phyloP scores from a whole-genome alignment of 192 early-diverging fungal genomes.

The Coemansia erecta region DNA sequence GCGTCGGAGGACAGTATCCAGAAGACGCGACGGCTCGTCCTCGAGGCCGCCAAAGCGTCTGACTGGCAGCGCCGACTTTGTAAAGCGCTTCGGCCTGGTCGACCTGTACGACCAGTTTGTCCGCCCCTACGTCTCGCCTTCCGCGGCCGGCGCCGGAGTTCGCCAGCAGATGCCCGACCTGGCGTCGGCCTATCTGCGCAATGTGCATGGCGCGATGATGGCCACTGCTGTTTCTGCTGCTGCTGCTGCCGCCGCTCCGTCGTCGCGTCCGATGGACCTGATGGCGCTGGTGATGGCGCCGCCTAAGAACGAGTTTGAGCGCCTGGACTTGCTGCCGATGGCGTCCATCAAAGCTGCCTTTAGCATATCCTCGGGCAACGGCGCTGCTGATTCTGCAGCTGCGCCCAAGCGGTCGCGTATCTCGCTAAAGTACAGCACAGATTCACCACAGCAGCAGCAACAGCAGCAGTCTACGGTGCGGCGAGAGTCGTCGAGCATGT shows the following conservation, averaged over 20 bases:
- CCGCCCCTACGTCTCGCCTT: slow-evolving; percentile 24
- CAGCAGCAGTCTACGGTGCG: not conserved
- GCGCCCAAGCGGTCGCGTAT: slow-evolving; percentile 33
- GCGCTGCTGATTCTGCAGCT: not conserved
- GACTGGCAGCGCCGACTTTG: slow-evolving; percentile 45
- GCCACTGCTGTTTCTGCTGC: no score
- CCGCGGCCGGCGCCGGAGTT: not conserved
- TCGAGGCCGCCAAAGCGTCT: slow-evolving; percentile 11
- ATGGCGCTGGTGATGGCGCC: slow-evolving; percentile 39
- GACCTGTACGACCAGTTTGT: slow-evolving; percentile 41
- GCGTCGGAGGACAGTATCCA: slow-evolving; percentile 5
- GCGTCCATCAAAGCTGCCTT: slow-evolving; percentile 38
- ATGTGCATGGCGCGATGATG: slow-evolving; percentile 15
- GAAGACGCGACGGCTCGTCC: no score
- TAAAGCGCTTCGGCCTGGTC: slow-evolving; percentile 24
- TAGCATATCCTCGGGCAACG: not conserved
- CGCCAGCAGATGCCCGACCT: slow-evolving; percentile 31
- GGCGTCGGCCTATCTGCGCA: slow-evolving; percentile 32
- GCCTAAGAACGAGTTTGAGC: slow-evolving; percentile 43
- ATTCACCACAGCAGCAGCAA: slow-evolving; percentile 9
- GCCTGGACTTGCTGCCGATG: slow-evolving; percentile 33
- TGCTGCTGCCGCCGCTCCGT: not conserved
- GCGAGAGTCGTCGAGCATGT: not conserved
- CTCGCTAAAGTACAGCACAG: slow-evolving; percentile 28
- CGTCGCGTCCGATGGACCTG: slow-evolving; percentile 14